Evolutionary conservation across 208 protist genomes (phyloP), one percentile per base, ranked within the genome.

Genomic region (Acanthamoeba lenticulata): DNA sequence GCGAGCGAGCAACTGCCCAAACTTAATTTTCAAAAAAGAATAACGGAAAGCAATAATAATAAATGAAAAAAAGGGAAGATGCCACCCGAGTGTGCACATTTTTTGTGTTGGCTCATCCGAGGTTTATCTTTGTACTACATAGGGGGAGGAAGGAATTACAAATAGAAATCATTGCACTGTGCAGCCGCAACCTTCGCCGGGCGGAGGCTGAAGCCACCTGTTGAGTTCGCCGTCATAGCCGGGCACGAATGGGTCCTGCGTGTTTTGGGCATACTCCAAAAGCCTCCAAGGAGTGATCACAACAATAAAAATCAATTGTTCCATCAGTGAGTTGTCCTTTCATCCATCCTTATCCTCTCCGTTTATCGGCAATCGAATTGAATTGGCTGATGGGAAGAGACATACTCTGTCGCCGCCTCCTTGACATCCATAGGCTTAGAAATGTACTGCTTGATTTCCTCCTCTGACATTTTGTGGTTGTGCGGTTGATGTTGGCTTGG

Each of bases 171-270:
- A 85, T 85, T 85, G 74, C 44, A 85, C 42, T 57, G 32, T 38
- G 44, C 74, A 85, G 9, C 74, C 38, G n/a, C 74, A 47, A 29
- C 74, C 74, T 24, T 85, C 74, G 32, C 74, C 74, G 27, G 74
- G 74, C 32, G 74, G 74, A 2, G 74, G 74, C 44, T 85, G 74
- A 47, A 85, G 74, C 74, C 74, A 85, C 24, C 32, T 85, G 74
- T 55, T 85, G 38, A 55, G 74, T 24, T 85, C 74, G 27, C 42
- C 74, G 9, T 85, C 74, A 36, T 85, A 55, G 44, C 74, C 74
- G 7, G 74, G 74, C 4, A 85, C 74, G 27, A 85, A 85, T 57
- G 74, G 74, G 44, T 85, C 74, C 21, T 38, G 42, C 1, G 74
- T 85, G 42, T 36, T 40, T 0, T 4, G 49, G 32, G 74, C 74